phyloP scores from a whole-genome alignment of 148 eudicot species.

The Suaeda aralocaspica region DNA sequence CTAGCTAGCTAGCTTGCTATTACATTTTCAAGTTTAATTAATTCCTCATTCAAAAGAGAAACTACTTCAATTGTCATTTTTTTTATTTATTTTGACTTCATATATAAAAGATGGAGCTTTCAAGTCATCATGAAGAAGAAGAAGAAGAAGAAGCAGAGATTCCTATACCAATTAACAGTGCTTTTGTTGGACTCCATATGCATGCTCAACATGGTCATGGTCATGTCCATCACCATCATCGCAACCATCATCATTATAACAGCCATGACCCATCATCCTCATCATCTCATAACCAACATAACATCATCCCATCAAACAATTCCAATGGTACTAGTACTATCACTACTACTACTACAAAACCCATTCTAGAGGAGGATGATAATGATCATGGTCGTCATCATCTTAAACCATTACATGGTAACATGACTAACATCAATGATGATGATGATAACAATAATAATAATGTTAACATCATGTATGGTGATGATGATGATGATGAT shows the following conservation, averaged over 20 bases:
- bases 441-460: not conserved
- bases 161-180: conserved; percentile 32
- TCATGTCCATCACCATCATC: conserved; percentile 11
- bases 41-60: conserved; percentile 1
- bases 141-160: conserved; percentile 28
- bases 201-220: conserved; percentile 24
- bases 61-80: conserved; percentile 1
- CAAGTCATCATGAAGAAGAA: conserved; percentile 18
- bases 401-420: conserved; percentile 2
- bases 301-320: conserved; percentile 16
- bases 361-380: conserved; percentile 3
- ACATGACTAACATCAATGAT: not conserved
- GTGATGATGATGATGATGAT: not conserved
- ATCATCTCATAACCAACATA: conserved; percentile 13
- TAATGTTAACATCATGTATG: too few relatives aligned
- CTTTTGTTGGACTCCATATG: conserved; percentile 17
- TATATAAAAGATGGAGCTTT: conserved; percentile 16
- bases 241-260: conserved; percentile 14
- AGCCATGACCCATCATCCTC: conserved; percentile 15
- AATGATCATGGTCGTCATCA: not conserved
- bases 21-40: not conserved
- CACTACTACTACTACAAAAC: not conserved
- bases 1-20: not conserved
- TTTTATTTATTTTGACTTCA: not conserved
- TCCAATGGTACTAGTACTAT: not conserved